Percentiles rank a stretch among this genome's conserved stretches.
These are phyloP conservation scores for Globisporangium perplexum DNA, from an alignment of 352 stramenopile genomes.

Conservation along the genomic window DNA sequence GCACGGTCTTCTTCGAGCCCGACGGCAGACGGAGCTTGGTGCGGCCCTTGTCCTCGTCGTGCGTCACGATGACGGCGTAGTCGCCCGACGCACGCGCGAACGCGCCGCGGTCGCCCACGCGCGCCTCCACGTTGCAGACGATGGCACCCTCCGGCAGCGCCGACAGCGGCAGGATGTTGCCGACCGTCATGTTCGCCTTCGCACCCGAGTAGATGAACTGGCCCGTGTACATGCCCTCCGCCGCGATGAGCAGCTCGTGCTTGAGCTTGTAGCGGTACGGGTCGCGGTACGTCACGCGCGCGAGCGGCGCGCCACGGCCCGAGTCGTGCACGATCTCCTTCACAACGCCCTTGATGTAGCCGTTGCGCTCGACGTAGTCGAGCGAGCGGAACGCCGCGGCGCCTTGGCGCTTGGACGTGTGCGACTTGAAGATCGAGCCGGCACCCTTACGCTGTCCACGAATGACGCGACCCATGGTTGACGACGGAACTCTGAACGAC, in stretches of 20 bases:
- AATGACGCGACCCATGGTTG: constrained; percentile 86
- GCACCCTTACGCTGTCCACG: constrained; percentile 87
- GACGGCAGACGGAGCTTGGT: constrained; percentile 94
- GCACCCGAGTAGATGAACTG: constrained; percentile 98
- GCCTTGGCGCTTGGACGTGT: constrained; percentile 78
- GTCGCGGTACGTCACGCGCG: constrained; percentile 92
- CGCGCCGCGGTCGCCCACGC: constrained; percentile 94
- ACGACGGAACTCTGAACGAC: constrained; percentile 25
- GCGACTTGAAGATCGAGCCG: constrained; percentile 80
- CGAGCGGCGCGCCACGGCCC: constrained; percentile 95
- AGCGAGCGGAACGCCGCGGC: constrained; percentile 64
- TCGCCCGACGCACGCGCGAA: constrained; percentile 96
- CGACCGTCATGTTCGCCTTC: constrained; percentile 93
- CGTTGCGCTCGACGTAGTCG: constrained; percentile 92
- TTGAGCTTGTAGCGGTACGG: constrained; percentile 89
- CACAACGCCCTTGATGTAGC: constrained; percentile 98
- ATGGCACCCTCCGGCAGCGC: constrained; percentile 98
- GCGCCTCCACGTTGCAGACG: constrained; percentile 97
- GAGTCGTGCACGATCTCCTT: constrained; percentile 99
- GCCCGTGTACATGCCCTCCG: constrained; percentile 98
- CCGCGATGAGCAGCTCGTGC: constrained; percentile 96
- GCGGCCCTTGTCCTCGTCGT: constrained; percentile 98
- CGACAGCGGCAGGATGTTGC: constrained; percentile 96
- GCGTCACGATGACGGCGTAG: constrained; percentile 98
- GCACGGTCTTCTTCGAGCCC: constrained; percentile 97